phyloP scores from a whole-genome alignment of 1,284 basidiomycete species.

The Heterobasidion occidentale region DNA sequence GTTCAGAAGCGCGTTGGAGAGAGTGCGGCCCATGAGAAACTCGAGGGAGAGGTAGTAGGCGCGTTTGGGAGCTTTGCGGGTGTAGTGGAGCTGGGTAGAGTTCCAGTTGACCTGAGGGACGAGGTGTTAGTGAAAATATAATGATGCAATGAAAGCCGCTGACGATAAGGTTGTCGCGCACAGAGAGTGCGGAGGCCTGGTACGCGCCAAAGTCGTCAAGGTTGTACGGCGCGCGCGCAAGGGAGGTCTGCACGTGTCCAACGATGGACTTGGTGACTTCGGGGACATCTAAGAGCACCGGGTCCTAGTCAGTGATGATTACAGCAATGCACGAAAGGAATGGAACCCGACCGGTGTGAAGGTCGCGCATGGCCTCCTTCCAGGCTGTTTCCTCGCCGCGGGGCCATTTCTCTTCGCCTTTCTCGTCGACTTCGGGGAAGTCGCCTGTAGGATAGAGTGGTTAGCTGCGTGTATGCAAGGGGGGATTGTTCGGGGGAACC shows the following conservation, averaged over 20 bases:
- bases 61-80: conserved; percentile 67
- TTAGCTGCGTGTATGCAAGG: conserved; percentile 1
- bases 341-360: conserved; percentile 44
- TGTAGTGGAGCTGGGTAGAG: conserved; percentile 63
- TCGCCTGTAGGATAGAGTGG: conserved; percentile 43
- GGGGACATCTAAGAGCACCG: conserved; percentile 37
- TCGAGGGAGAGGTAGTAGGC: conserved; percentile 90
- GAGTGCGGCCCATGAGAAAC: conserved; percentile 83
- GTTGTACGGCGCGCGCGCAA: conserved; percentile 85
- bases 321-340: not conserved
- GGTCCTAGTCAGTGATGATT: not conserved
- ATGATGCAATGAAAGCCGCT: conserved; percentile 14
- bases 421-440: conserved; percentile 62
- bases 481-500: conserved; percentile 6
- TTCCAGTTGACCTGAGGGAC: conserved; percentile 69
- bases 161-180: conserved; percentile 80
- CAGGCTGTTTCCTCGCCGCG: conserved; percentile 75
- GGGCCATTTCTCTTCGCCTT: conserved; percentile 80
- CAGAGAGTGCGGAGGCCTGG: conserved; percentile 74
- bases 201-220: conserved; percentile 78
- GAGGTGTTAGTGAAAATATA: not conserved
- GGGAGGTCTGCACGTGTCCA: conserved; percentile 78
- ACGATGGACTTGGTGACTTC: conserved; percentile 78
- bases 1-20: conserved; percentile 77
- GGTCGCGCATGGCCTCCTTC: conserved; percentile 57